Evolutionary conservation across 768 basidiomycete species (phyloP).

Genomic region (Stropharia rugosoannulata): DNA sequence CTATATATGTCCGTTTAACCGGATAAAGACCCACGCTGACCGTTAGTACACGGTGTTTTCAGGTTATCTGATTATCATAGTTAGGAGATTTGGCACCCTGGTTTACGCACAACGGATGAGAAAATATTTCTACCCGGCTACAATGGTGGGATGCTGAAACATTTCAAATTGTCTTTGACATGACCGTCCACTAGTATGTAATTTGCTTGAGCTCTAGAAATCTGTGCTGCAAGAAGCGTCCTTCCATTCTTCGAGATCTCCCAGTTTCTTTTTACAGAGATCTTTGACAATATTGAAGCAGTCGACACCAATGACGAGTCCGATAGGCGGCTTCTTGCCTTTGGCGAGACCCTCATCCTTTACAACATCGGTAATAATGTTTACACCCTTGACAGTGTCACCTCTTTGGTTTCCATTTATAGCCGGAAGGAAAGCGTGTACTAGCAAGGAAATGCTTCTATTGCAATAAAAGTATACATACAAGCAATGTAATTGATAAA

Average conservation of each 20-base stretch:
- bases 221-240: conserved; percentile 17
- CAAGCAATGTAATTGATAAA: conserved; percentile 25
- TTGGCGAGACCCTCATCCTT: conserved; percentile 39
- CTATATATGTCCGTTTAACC: no score
- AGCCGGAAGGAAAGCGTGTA: conserved; percentile 13
- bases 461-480: background rate
- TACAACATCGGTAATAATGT: conserved; percentile 28
- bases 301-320: conserved; percentile 24
- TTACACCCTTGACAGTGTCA: conserved; percentile 24
- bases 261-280: background rate
- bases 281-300: conserved; percentile 10
- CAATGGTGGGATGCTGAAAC: no score
- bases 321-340: conserved; percentile 37
- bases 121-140: no score
- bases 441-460: background rate
- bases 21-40: no score
- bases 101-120: no score
- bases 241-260: conserved; percentile 19
- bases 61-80: no score
- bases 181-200: no score
- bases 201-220: background rate
- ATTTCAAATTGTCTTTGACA: no score
- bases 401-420: conserved; percentile 29
- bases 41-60: no score
- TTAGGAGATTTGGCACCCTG: no score